Conservation (phyloP, 345 rosid genomes). For the Hypericum androsaemum region DNA sequence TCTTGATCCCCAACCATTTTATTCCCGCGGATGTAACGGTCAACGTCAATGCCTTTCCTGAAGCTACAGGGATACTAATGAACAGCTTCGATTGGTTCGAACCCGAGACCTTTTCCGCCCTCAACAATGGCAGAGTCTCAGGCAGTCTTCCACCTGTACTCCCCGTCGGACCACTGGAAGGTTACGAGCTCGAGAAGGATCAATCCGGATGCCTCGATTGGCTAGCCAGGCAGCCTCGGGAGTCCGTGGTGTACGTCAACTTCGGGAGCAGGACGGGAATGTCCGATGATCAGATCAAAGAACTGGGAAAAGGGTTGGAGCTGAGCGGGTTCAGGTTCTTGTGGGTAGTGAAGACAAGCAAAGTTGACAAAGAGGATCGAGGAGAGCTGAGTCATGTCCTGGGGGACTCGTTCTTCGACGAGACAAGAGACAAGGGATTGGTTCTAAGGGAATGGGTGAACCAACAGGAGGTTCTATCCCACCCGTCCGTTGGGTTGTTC, state of each 20-base stretch:
- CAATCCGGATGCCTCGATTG: neutral
- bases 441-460: neutral
- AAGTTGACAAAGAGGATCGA: slow-evolving; percentile 10
- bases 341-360: slow-evolving; percentile 3
- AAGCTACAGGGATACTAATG: slow-evolving; percentile 3
- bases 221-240: slow-evolving; percentile 7
- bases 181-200: neutral
- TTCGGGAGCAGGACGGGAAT: slow-evolving; percentile 13
- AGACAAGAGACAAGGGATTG: neutral
- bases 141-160: slow-evolving; percentile 2
- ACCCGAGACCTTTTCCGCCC: neutral
- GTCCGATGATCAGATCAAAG: slow-evolving; percentile 8
- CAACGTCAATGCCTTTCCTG: neutral
- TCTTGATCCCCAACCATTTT: slow-evolving; percentile 1
- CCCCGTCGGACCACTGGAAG: slow-evolving; percentile 1
- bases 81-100: slow-evolving; percentile 12
- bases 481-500: too few species aligned
- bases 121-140: slow-evolving; percentile 2
- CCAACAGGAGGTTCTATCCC: too few species aligned
- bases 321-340: slow-evolving; percentile 6
- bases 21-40: neutral
- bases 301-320: neutral
- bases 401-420: neutral
- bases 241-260: slow-evolving; percentile 1
- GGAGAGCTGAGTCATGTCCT: neutral